Base-by-base conservation (phyloP, 1,284 basidiomycete genomes). In the Cronartium ribicola region DNA sequence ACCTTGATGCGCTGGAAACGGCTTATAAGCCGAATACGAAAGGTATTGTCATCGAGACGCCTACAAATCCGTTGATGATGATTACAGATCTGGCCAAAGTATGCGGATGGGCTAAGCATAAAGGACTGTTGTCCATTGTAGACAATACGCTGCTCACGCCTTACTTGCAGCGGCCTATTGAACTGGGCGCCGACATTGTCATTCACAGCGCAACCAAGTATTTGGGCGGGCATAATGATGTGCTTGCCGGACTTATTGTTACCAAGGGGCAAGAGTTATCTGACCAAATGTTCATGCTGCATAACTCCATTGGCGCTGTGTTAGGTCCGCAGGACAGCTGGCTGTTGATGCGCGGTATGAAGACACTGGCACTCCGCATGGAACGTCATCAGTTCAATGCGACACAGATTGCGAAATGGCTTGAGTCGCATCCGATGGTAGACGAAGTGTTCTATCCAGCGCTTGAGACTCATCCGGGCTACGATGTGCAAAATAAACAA, bases 91-190 rank as follows among this genome's bases (percentile, higher is more conserved):
- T 98, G 73, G 89, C 89, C 10, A 85, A 84, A 37, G 92, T 97
- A 77, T 88, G 89, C 76, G 85, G 86, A 67, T 85, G 90, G 77
- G 90, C 95, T 77, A 92, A 94, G 87, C 88, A 78, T 86, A 87
- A 59, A 88, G 90, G 20, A 90, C 76, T 20, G 85, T 81, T 95
- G 78, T 84, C 97, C 76, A 91, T 97, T 40, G 92, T 94, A 36
- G 96, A 99, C 83, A 99, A 99, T 83, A 98, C 96, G 77, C 98
- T 98, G 96, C 97, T 98, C 94, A 97, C 94, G 79, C 96, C 96
- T 10, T 98, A 98, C 83, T 86, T 98, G 20, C 94, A 97, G 83
- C 85, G 94, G 70, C 96, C 96, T 1, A 86, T 98, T 67, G 93
- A 98, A 80, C 89, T 96, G 76, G 96, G 96, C 39, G 92, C 90